phyloP scores from a whole-genome alignment of 1,139 yeast species.

The Diutina sp. region DNA sequence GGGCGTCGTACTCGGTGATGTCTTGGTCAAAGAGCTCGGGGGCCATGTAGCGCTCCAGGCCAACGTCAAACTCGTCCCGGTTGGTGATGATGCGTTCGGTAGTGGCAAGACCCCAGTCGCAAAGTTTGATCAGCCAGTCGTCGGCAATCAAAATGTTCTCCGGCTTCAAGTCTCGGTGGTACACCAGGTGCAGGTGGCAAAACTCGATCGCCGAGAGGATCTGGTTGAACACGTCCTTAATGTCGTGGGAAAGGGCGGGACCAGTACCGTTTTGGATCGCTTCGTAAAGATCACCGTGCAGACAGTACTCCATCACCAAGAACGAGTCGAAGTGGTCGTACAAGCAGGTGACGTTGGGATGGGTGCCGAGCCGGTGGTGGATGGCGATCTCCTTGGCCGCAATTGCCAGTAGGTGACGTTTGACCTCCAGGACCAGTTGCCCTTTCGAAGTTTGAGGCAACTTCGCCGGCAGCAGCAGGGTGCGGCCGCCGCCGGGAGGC shows the following conservation, averaged over 20 bases:
- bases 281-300: constrained; percentile 89
- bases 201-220: constrained; percentile 66
- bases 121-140: constrained; percentile 70
- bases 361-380: constrained; percentile 55
- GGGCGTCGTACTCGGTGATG: constrained; percentile 62
- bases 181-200: constrained; percentile 64
- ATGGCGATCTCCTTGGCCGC: constrained; percentile 72
- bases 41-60: constrained; percentile 94
- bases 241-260: constrained; percentile 64
- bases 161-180: constrained; percentile 83
- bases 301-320: constrained; percentile 75
- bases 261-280: constrained; percentile 76
- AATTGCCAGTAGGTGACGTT: not conserved
- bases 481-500: constrained; percentile 7
- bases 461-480: constrained; percentile 3
- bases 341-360: constrained; percentile 51
- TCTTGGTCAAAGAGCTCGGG: constrained; percentile 72
- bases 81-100: constrained; percentile 40
- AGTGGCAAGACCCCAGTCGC: constrained; percentile 92
- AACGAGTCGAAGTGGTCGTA: constrained; percentile 73
- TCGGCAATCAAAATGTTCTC: constrained; percentile 73
- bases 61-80: constrained; percentile 68
- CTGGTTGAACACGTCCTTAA: constrained; percentile 66
- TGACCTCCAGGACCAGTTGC: not conserved
- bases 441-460: not conserved